Evolutionary conservation across 192 early-diverging fungal genomes (phyloP).

Genomic region (Podila clonocystis): DNA sequence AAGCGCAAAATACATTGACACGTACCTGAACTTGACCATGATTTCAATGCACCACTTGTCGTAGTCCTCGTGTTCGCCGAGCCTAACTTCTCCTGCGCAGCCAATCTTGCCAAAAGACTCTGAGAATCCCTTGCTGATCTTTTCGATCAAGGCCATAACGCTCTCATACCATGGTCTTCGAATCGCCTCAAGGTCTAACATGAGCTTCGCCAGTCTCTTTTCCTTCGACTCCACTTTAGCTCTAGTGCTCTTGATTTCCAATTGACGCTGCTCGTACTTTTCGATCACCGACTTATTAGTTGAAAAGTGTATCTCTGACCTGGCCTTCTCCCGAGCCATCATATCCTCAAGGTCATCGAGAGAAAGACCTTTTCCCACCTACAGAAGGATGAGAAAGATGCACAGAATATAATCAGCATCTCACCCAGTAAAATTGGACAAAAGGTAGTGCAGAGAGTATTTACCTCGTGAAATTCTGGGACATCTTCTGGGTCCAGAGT

Average conservation of each 20-base stretch:
- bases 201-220: conserved; percentile 45
- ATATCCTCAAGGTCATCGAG: conserved; percentile 74
- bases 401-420: not conserved
- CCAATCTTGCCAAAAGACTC: conserved; percentile 80
- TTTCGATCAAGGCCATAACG: conserved; percentile 64
- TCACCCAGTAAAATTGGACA: not conserved
- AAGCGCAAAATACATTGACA: not conserved
- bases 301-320: conserved; percentile 60
- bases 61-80: conserved; percentile 82
- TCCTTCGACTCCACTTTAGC: conserved; percentile 53
- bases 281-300: conserved; percentile 70
- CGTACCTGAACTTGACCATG: conserved; percentile 88
- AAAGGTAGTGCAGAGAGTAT: too few relatives aligned
- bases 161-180: conserved; percentile 74
- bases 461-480: conserved; percentile 61
- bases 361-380: conserved; percentile 51
- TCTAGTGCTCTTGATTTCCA: conserved; percentile 60
- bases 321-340: conserved; percentile 63
- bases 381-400: not conserved
- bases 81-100: conserved; percentile 78
- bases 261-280: conserved; percentile 72
- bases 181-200: conserved; percentile 43
- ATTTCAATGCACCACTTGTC: conserved; percentile 96
- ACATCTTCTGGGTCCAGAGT: conserved; percentile 63
- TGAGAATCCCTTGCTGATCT: conserved; percentile 77